phyloP scores from a whole-genome alignment of 768 basidiomycete species.

The Dioszegia aurantiaca region DNA sequence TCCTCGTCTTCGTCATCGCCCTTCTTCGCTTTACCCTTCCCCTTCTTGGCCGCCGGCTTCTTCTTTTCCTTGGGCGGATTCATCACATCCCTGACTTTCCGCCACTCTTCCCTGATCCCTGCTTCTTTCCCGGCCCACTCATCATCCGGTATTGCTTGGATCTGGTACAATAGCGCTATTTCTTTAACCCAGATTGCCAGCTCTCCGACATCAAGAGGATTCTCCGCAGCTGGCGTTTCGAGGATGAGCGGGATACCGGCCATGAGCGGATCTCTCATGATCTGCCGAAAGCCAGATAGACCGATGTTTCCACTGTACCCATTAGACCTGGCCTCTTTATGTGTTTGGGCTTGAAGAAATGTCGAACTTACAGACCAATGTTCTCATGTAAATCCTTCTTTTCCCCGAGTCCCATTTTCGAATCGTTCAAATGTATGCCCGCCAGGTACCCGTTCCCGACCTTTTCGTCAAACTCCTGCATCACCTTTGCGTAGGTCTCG shows the following conservation, averaged over 20 bases:
- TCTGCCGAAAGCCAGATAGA: slow-evolving; percentile 62
- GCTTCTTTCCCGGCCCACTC: slow-evolving; percentile 33
- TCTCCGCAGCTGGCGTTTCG: slow-evolving; percentile 74
- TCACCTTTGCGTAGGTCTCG: slow-evolving; percentile 69
- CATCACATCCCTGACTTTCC: slow-evolving; percentile 38
- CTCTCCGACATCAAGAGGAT: slow-evolving; percentile 37
- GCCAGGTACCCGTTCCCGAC: slow-evolving; percentile 71
- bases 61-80: slow-evolving; percentile 36
- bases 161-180: slow-evolving; percentile 61
- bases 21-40: slow-evolving; percentile 29
- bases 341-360: neutral
- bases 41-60: slow-evolving; percentile 23
- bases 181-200: slow-evolving; percentile 69
- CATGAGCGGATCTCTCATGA: slow-evolving; percentile 67
- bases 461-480: slow-evolving; percentile 64
- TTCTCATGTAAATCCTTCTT: slow-evolving; percentile 81
- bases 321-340: slow-evolving; percentile 1
- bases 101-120: slow-evolving; percentile 41
- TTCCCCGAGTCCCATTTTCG: slow-evolving; percentile 61
- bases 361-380: slow-evolving; percentile 66
- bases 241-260: slow-evolving; percentile 73
- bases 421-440: slow-evolving; percentile 84
- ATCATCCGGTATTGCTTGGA: slow-evolving; percentile 46
- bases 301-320: slow-evolving; percentile 64
- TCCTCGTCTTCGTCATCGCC: slow-evolving; percentile 29